These are phyloP conservation scores for Leccinum insolens DNA, from an alignment of 1,284 basidiomycete species.

Conservation along the genomic window DNA sequence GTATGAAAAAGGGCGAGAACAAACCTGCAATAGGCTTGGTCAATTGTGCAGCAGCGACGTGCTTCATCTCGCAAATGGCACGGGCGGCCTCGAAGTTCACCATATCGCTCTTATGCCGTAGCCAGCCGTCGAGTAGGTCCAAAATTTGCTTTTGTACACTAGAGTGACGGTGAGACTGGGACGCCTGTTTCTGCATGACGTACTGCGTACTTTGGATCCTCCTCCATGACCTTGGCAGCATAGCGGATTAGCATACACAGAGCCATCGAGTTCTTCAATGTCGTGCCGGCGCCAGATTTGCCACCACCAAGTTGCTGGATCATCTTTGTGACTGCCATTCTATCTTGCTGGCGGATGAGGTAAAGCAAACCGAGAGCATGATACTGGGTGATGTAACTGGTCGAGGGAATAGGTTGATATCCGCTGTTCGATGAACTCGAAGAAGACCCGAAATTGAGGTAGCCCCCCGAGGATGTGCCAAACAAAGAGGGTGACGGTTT, in stretches of 20 bases:
- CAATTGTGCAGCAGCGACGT: constrained; percentile 77
- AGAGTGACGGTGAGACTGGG: constrained; percentile 6
- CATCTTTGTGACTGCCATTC: constrained; percentile 99
- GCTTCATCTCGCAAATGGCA: constrained; percentile 95
- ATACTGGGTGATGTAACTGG: constrained; percentile 96
- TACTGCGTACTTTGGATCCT: constrained; percentile 88
- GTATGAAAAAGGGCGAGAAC: constrained; percentile 26
- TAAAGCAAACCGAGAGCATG: constrained; percentile 96
- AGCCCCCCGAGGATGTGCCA: constrained; percentile 54
- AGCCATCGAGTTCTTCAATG: constrained; percentile 96
- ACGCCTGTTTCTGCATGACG: background rate
- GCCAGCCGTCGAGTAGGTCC: constrained; percentile 93
- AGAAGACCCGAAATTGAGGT: constrained; percentile 68
- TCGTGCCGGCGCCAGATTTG: constrained; percentile 80
- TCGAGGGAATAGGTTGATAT: constrained; percentile 82
- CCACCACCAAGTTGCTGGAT: constrained; percentile 95
- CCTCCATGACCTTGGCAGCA: constrained; percentile 97
- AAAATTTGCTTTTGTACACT: constrained; percentile 92
- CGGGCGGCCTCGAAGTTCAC: constrained; percentile 99
- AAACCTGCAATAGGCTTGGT: constrained; percentile 86
- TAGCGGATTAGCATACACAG: constrained; percentile 99
- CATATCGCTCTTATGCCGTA: constrained; percentile 99
- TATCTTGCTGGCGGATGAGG: constrained; percentile 94
- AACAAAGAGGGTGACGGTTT: constrained; percentile 81
- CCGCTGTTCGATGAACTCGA: constrained; percentile 53